phyloP scores from a whole-genome alignment of 371 early-diverging fungal genomes.

The Mucor velutinosus region DNA sequence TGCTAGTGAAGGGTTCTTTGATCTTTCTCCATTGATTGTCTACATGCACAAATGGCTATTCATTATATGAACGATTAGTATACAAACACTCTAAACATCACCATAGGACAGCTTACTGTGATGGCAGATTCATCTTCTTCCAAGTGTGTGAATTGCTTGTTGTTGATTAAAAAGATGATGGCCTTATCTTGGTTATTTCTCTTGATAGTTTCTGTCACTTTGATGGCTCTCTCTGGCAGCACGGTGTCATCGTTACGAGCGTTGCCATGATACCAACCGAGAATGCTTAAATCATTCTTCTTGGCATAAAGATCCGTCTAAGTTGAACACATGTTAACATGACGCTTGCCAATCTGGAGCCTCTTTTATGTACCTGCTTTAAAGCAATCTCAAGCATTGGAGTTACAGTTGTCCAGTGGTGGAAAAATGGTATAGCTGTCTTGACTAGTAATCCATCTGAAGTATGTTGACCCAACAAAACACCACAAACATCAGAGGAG shows the following conservation, averaged over 20 bases:
- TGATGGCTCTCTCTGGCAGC: constrained; percentile 53
- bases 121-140: constrained; percentile 26
- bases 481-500: constrained; percentile 68
- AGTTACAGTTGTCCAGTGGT: constrained; percentile 75
- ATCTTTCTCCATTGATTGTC: constrained; percentile 55
- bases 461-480: constrained; percentile 56
- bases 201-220: constrained; percentile 56
- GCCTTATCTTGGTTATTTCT: constrained; percentile 34
- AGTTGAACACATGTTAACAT: not conserved
- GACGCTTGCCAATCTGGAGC: not conserved
- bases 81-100: not conserved
- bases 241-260: constrained; percentile 42
- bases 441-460: constrained; percentile 38
- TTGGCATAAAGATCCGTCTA: constrained; percentile 59
- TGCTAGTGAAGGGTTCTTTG: constrained; percentile 39
- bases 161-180: constrained; percentile 49
- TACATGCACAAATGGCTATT: constrained; percentile 45
- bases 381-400: constrained; percentile 82
- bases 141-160: constrained; percentile 30
- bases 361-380: constrained; percentile 61
- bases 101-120: constrained; percentile 24
- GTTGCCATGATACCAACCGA: constrained; percentile 70
- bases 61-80: not conserved
- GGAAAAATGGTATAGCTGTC: constrained; percentile 79
- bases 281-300: constrained; percentile 47